Evolutionary conservation across 1,284 basidiomycete genomes (phyloP).

Genomic region (Ustilago curta): DNA sequence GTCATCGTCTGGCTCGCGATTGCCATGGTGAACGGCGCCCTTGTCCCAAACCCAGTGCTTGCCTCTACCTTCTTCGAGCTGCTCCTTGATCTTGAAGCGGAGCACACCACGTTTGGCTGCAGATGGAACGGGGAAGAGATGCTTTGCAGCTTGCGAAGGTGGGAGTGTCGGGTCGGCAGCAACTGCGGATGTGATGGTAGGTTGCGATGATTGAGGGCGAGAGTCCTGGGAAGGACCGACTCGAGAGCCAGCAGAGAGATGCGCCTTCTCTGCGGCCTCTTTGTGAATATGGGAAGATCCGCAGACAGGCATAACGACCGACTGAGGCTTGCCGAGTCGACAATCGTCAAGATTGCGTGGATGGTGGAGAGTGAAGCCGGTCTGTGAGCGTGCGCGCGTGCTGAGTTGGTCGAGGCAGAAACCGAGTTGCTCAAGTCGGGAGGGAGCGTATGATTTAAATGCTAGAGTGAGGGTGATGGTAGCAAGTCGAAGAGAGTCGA

Average conservation of each 20-base stretch:
- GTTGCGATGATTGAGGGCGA: slow-evolving; percentile 43
- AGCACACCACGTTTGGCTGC: slow-evolving; percentile 57
- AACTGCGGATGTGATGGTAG: slow-evolving; percentile 65
- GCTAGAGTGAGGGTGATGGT: neutral
- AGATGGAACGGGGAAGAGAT: slow-evolving; percentile 56
- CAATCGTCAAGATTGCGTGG: neutral
- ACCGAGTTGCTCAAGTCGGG: neutral
- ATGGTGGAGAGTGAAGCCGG: too few relatives aligned
- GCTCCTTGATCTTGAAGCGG: slow-evolving; percentile 63
- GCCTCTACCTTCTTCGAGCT: slow-evolving; percentile 61
- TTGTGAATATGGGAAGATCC: slow-evolving; percentile 36
- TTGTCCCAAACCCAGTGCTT: slow-evolving; percentile 67
- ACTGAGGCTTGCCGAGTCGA: neutral
- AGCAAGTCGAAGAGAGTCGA: slow-evolving; percentile 1
- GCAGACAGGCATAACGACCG: slow-evolving; percentile 39
- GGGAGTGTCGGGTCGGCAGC: slow-evolving; percentile 57
- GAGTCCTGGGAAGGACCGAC: slow-evolving; percentile 40
- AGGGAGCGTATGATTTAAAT: neutral
- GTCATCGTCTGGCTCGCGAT: slow-evolving; percentile 59
- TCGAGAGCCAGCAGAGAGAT: slow-evolving; percentile 45
- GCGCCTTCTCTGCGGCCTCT: slow-evolving; percentile 37
- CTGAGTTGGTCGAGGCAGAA: neutral
- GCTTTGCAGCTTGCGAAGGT: slow-evolving; percentile 52
- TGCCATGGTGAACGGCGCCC: slow-evolving; percentile 59
- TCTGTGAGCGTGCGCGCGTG: neutral